Percentiles rank a stretch among this genome's conserved stretches.
Evolutionary conservation across 768 basidiomycete species (phyloP).

Genomic region (Mycena leptocephala): DNA sequence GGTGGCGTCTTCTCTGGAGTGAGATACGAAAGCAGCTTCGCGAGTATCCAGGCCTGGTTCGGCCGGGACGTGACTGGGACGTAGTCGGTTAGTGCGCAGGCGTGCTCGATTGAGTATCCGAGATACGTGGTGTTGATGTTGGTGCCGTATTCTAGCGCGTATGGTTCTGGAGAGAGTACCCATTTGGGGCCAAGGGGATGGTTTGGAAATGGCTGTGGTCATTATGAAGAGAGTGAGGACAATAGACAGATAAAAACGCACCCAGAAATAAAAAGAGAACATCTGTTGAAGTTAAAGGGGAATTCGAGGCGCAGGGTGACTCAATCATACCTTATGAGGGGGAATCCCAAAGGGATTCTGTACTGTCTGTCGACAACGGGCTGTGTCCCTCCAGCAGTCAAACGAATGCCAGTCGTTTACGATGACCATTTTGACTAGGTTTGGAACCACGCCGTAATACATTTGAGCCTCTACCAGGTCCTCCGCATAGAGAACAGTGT

Average conservation of each 20-base stretch:
- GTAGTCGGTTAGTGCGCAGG: slow-evolving; percentile 5
- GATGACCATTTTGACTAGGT: slow-evolving; percentile 7
- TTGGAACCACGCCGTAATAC: slow-evolving; percentile 3
- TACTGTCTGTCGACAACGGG: background rate
- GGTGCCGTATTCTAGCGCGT: background rate
- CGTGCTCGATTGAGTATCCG: slow-evolving; percentile 16
- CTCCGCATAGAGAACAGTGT: slow-evolving; percentile 7
- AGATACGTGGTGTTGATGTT: slow-evolving; percentile 2
- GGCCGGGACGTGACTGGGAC: background rate
- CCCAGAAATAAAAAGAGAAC: slow-evolving; percentile 21
- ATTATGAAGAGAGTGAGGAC: background rate
- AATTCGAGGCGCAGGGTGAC: no score
- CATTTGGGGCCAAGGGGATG: slow-evolving; percentile 15
- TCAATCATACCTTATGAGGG: background rate
- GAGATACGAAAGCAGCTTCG: slow-evolving; percentile 10
- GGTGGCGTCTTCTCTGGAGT: background rate
- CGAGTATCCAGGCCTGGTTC: slow-evolving; percentile 25
- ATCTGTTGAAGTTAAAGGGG: background rate
- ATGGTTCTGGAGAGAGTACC: slow-evolving; percentile 15
- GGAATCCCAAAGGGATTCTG: slow-evolving; percentile 22
- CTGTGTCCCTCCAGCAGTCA: slow-evolving; percentile 8
- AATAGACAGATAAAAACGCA: background rate
- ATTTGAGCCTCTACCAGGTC: background rate
- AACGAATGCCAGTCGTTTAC: slow-evolving; percentile 1
- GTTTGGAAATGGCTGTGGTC: background rate